Percentiles rank a stretch among this genome's conserved stretches.
Evolutionary conservation across 2,329 filamentous ascomycete genomes (phyloP).

Genomic region (Penicillium sp.): DNA sequence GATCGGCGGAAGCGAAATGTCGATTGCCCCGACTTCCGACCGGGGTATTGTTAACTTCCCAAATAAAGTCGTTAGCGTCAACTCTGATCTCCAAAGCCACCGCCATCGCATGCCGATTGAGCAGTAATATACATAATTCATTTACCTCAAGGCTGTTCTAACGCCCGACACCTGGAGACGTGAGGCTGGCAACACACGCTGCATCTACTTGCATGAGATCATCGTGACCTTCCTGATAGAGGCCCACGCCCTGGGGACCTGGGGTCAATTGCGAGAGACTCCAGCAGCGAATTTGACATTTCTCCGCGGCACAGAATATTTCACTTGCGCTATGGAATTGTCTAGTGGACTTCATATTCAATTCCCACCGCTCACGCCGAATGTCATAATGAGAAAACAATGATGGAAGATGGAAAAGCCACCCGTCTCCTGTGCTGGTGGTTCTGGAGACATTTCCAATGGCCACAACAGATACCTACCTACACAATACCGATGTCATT

Average conservation of each 20-base stretch:
- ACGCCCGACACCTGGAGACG: background rate
- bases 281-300: background rate
- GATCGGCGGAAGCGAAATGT: background rate
- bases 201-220: constrained; percentile 14
- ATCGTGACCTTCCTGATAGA: constrained; percentile 13
- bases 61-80: constrained; percentile 22
- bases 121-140: too few species aligned
- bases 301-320: background rate
- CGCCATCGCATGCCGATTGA: too few species aligned
- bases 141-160: background rate
- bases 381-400: constrained; percentile 20
- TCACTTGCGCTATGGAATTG: background rate
- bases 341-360: background rate
- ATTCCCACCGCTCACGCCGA: too few species aligned
- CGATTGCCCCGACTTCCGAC: background rate
- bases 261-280: background rate
- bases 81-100: constrained; percentile 18
- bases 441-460: background rate
- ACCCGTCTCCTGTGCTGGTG: constrained; percentile 3
- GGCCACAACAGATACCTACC: constrained; percentile 2
- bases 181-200: constrained; percentile 5
- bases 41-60: background rate
- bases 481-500: constrained; percentile 18
- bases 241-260: background rate
- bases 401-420: constrained; percentile 21